Conservation (phyloP, 371 early-diverging fungal species). For the Saksenaea oblongispora region DNA sequence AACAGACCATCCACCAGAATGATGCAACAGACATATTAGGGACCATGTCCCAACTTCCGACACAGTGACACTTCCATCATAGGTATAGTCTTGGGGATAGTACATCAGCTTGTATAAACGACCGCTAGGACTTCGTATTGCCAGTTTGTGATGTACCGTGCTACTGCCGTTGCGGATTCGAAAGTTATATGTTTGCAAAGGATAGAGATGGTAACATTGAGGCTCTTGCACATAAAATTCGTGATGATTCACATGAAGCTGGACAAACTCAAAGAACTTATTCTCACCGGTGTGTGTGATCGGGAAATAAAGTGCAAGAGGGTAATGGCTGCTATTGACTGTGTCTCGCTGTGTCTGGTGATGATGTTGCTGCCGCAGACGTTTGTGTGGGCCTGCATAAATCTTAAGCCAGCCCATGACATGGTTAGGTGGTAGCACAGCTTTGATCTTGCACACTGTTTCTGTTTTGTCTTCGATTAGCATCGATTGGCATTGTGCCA, state of each 20-base stretch:
- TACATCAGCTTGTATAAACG: conserved; percentile 41
- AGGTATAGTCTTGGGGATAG: conserved; percentile 44
- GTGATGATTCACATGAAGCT: conserved; percentile 30
- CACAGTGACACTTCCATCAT: conserved; percentile 35
- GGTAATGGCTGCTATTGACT: conserved; percentile 21
- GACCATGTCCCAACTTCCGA: conserved; percentile 45
- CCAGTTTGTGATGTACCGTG: conserved; percentile 40
- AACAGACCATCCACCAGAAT: conserved; percentile 39
- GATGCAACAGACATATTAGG: conserved; percentile 41
- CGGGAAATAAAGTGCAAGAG: conserved; percentile 32
- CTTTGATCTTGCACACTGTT: conserved; percentile 43
- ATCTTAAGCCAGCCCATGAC: conserved; percentile 45
- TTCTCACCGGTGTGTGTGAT: conserved; percentile 12
- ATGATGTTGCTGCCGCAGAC: conserved; percentile 5
- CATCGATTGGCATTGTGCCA: conserved; percentile 33
- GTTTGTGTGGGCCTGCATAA: conserved; percentile 33
- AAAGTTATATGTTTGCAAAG: conserved; percentile 44
- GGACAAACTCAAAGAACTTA: conserved; percentile 40
- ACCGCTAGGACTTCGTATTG: conserved; percentile 45
- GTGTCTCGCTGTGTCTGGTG: conserved; percentile 11
- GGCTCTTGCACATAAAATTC: conserved; percentile 50
- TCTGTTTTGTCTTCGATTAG: conserved; percentile 7
- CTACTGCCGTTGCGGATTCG: conserved; percentile 22
- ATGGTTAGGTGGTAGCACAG: conserved; percentile 35
- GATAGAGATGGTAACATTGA: conserved; percentile 48